A percentile compares a stretch with the other conserved stretches of the same genome.
Evolutionary conservation across 2,329 filamentous ascomycete genomes (phyloP).

Genomic region (Trichoderma aggressivum): DNA sequence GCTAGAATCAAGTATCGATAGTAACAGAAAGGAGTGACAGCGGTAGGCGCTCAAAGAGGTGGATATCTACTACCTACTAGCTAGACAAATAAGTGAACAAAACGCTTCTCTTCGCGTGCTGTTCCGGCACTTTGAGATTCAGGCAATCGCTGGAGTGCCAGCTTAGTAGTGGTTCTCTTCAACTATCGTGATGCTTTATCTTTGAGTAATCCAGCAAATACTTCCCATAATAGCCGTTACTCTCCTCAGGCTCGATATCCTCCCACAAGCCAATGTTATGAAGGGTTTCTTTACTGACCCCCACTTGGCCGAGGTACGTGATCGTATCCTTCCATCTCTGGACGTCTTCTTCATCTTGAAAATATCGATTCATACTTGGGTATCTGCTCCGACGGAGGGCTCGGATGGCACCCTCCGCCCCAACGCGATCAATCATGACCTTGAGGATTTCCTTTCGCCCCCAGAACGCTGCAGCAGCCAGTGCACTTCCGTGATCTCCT

Average conservation of each 20-base stretch:
- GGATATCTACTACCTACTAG: too few relatives aligned
- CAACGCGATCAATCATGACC: background rate
- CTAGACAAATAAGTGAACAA: too few relatives aligned
- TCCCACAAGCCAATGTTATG: background rate
- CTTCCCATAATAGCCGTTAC: rapidly evolving
- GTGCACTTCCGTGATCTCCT: background rate
- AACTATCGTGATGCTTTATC: too few relatives aligned
- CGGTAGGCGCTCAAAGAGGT: too few relatives aligned
- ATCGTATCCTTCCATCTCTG: background rate
- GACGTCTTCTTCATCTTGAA: rapidly evolving
- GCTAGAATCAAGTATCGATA: too few relatives aligned
- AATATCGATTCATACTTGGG: background rate
- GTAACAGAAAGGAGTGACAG: too few relatives aligned
- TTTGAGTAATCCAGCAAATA: too few relatives aligned
- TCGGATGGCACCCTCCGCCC: background rate
- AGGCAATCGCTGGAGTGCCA: too few relatives aligned
- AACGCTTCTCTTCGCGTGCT: too few relatives aligned
- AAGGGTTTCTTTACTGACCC: background rate
- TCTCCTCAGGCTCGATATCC: background rate
- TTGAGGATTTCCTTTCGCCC: background rate
- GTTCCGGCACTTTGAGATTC: too few relatives aligned
- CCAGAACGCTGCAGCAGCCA: background rate
- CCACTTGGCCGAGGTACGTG: background rate
- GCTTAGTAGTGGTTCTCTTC: too few relatives aligned
- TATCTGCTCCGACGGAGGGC: background rate